Conservation (phyloP, 805 yeast genomes). For the Candida incommunis region DNA sequence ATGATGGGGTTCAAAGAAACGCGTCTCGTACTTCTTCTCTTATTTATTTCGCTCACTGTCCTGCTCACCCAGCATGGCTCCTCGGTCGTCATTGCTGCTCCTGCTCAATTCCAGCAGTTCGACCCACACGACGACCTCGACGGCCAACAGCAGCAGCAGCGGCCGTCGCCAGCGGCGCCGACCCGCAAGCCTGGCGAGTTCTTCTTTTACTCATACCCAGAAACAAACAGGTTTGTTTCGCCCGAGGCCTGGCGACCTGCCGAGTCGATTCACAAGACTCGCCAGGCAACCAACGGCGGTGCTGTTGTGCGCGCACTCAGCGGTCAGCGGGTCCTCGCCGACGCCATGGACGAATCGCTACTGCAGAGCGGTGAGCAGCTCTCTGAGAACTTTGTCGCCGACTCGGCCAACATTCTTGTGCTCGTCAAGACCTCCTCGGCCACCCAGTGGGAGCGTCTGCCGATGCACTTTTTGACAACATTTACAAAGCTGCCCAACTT, state of each 20-base stretch:
- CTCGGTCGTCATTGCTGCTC: neutral
- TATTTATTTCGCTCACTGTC: neutral
- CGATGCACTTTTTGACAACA: constrained; percentile 15
- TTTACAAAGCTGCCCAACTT: constrained; percentile 12
- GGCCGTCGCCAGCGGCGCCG: neutral
- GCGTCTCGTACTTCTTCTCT: neutral
- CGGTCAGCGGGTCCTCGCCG: constrained; percentile 2
- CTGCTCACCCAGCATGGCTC: neutral
- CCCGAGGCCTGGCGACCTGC: constrained; percentile 20
- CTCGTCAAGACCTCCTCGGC: constrained; percentile 12
- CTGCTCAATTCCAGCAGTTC: no score
- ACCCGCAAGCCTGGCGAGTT: constrained; percentile 4
- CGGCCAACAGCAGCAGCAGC: neutral
- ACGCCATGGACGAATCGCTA: constrained; percentile 1
- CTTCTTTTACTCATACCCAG: constrained; percentile 16
- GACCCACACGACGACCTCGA: no score
- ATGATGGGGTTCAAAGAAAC: neutral
- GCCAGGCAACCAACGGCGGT: neutral
- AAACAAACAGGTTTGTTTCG: constrained; percentile 15
- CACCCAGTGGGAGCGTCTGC: constrained; percentile 15
- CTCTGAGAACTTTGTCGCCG: constrained; percentile 2
- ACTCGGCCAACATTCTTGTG: constrained; percentile 10
- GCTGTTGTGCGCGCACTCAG: neutral
- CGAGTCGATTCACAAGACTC: constrained; percentile 2
- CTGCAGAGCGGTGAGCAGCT: constrained; percentile 5